Base-by-base conservation (phyloP, 371 early-diverging fungal genomes). In the Apophysomyces sp. region DNA sequence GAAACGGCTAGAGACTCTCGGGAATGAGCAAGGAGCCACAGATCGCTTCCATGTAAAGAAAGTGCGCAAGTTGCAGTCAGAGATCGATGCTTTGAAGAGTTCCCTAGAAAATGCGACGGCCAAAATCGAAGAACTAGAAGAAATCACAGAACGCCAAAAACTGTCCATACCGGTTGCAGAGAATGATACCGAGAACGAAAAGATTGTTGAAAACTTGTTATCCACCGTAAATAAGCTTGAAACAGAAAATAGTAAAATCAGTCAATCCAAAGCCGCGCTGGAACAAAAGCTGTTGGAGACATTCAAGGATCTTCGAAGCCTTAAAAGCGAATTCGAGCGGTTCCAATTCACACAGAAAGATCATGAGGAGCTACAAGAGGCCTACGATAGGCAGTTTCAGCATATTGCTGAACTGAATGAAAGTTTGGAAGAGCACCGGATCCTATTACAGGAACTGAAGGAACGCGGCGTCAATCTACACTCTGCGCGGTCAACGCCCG, bases 211-310 rank as follows among this genome's bases (percentile, higher is more conserved):
- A 27, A 16, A 30, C 12, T 39, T 57, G 26, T n/a, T 40, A 51
- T 13, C 15, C 16, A 37, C 68, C 26, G 51, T 68, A 5, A 52
- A 55, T 21, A 40, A 60, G 18, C 52, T 73, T 18, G 61, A 65
- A 36, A 26, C 41, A 12, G 73, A 73, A 44, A 78, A 80, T 39
- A 66, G 63, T 34, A 67, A 72, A 11, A 59, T 84, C 58, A 67
- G 39, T 61, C 58, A 65, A 16, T 29, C 71, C 13, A 78, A 78
- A 61, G 4, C 36, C n/a, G 68, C 71, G n/a, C 39, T 71, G 30
- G 78, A 78, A 44, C 57, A 63, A 28, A 64, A 69, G 15, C 49
- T 75, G 13, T 12, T 24, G 11, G 52, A 49, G 0, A 64, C 66
- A 1, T 41, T 66, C 16, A 49, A 62, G 18, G 70, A 73, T 55